Base-by-base conservation (phyloP, 441 rosid genomes). In the Croton setiger region DNA sequence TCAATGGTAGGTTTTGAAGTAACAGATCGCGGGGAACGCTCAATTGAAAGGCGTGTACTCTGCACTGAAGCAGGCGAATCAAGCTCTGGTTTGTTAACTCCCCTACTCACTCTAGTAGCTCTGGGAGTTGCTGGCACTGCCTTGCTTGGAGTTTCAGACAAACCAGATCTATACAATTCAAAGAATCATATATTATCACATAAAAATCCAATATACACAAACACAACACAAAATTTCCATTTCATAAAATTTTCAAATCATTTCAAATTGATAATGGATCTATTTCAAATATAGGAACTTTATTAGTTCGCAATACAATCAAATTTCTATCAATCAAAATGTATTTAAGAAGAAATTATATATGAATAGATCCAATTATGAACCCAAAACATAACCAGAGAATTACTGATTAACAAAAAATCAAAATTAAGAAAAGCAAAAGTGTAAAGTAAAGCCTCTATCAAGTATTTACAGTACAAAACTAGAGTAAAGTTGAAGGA, bases 61-160 rank as follows among this genome's bases (percentile, higher is more conserved):
- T 77, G 89, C 55, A 77, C 55, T 0, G 96, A 79, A 36, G 90
- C 83, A 68, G 86, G 74, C 18, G 92, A 82, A 77, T 82, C 88
- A 61, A 85, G 65, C 55, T 87, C 90, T 39, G 91, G 70, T 75
- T 86, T 89, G 47, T 81, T 15, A 54, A 68, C 82, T 60, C 83
- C 85, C 62, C 85, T 79, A 48, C 73, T 75, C 53, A 81, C 56
- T 75, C 82, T 84, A 78, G 86, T 82, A 36, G 79, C 78, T 81
- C 83, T 76, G 1, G 94, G 85, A 70, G 88, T 82, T 62, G 93
- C 86, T 35, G 86, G 89, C 12, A 90, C 76, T 71, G 80, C 75
- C 81, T 87, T 93, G 67, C 71, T 74, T 67, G 93, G 90, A 75
- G 96, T 84, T 77, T 88, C 98, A 74, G 87, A 83, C 67, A 88